A percentile compares a stretch with the other conserved stretches of the same genome.
Evolutionary conservation across 441 rosid genomes (phyloP).

Genomic region (Dalechampia spathulata): DNA sequence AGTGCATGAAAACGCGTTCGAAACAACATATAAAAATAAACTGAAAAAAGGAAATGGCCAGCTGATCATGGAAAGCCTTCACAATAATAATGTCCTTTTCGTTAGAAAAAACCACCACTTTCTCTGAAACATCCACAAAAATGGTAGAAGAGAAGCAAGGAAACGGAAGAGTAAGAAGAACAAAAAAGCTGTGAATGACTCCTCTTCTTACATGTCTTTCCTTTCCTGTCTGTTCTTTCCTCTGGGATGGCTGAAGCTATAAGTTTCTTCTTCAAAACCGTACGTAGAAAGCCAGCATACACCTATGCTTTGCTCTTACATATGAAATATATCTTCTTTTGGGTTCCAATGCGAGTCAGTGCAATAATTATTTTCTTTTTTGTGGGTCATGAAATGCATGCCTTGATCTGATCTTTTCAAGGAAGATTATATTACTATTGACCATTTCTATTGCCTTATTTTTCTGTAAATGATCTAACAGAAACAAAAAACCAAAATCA

Average conservation of each 20-base stretch:
- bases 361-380: neutral
- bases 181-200: neutral
- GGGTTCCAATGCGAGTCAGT: neutral
- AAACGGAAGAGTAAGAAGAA: neutral
- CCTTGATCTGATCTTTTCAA: constrained; percentile 8
- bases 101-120: neutral
- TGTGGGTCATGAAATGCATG: neutral
- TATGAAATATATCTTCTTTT: neutral
- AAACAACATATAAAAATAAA: neutral
- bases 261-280: constrained; percentile 1
- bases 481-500: constrained; percentile 6
- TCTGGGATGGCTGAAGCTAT: constrained; percentile 3
- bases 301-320: too few relatives aligned
- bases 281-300: too few relatives aligned
- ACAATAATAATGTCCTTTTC: neutral
- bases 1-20: neutral
- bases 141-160: neutral
- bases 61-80: too few relatives aligned
- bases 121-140: neutral
- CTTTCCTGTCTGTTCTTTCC: neutral
- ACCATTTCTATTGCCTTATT: constrained; percentile 31
- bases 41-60: too few relatives aligned
- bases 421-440: constrained; percentile 1
- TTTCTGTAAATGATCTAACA: constrained; percentile 15
- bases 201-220: neutral